phyloP scores from a whole-genome alignment of 2,329 filamentous ascomycete species.

The Penicillium sp. region DNA sequence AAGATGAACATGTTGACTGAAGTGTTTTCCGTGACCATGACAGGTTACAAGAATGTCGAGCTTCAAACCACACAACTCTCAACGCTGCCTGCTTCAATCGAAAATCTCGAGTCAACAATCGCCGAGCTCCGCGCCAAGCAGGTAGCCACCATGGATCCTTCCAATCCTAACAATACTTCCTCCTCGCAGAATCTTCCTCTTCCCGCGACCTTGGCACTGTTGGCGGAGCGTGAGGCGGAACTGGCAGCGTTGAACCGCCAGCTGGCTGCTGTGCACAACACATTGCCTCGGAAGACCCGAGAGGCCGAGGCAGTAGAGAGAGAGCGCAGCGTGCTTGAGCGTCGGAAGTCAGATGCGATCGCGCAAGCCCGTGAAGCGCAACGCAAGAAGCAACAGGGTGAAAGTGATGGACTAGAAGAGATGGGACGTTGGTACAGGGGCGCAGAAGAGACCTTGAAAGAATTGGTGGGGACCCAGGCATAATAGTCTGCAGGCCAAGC shows the following conservation, averaged over 20 bases:
- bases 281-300: constrained; percentile 44
- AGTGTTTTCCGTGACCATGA: not conserved
- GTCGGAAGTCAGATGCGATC: constrained; percentile 45
- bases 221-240: constrained; percentile 43
- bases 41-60: constrained; percentile 56
- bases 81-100: constrained; percentile 53
- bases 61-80: constrained; percentile 54
- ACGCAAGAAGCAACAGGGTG: constrained; percentile 46
- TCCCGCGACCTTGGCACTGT: constrained; percentile 41
- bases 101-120: constrained; percentile 53
- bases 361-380: constrained; percentile 49
- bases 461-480: constrained; percentile 36
- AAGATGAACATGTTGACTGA: not conserved
- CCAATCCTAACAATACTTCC: constrained; percentile 24
- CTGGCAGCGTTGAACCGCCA: constrained; percentile 44
- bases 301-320: constrained; percentile 48
- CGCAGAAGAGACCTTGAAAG: constrained; percentile 43
- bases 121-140: constrained; percentile 53
- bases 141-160: constrained; percentile 64
- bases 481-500: constrained; percentile 14
- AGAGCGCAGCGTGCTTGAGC: constrained; percentile 46
- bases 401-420: constrained; percentile 49
- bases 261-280: constrained; percentile 45
- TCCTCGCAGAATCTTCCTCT: constrained; percentile 43
- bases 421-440: constrained; percentile 49